Evolutionary conservation across 2,329 filamentous ascomycete genomes (phyloP), one percentile per base, ranked within the genome.

Genomic region (Stemphylium beticola): DNA sequence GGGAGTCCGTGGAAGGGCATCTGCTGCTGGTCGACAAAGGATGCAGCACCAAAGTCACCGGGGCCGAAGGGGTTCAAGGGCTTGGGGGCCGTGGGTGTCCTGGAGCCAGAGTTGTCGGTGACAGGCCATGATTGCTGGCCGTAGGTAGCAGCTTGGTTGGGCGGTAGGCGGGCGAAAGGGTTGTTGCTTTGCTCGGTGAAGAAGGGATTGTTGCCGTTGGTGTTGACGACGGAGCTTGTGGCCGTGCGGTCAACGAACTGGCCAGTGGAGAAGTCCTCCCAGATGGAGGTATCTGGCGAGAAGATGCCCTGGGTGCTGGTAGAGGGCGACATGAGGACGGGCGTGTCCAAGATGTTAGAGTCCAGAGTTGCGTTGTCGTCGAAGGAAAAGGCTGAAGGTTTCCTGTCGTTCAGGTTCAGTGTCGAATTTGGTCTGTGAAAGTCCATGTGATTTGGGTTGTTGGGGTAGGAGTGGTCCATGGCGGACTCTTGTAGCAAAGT

Each of bases 21-120:
- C 46, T 75, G 71, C 76, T 76, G 61, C 72, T 66, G 64, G 67
- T 68, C 79, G 69, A 57, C 79, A 66, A 71, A 80, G n/a, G 77
- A 73, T 61, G 79, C 59, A 72, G 62, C 64, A 49, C 83, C 81
- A 67, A 81, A 81, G 42, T 84, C 81, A 34, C 79, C 74, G 31
- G 73, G 71, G 33, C 79, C 76, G 66, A 83, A 85, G 40, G 86
- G 83, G 66, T 90, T 88, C 67, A 91, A 90, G 48, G 86, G 87
- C 70, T 90, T 92, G 60, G 85, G 81, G 57, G 86, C 87, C 57
- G 92, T 85, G 14, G 90, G 89, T 6, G 91, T 93, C 74, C 86
- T 88, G 58, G 90, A 85, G 47, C 86, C 89, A 22, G 89, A 90
- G 65, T 80, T 81, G 64, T 86, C 83, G 72, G 87, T 37, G 38